Evolutionary conservation across 768 basidiomycete species (phyloP).

Genomic region (Cantharellus anzutake): DNA sequence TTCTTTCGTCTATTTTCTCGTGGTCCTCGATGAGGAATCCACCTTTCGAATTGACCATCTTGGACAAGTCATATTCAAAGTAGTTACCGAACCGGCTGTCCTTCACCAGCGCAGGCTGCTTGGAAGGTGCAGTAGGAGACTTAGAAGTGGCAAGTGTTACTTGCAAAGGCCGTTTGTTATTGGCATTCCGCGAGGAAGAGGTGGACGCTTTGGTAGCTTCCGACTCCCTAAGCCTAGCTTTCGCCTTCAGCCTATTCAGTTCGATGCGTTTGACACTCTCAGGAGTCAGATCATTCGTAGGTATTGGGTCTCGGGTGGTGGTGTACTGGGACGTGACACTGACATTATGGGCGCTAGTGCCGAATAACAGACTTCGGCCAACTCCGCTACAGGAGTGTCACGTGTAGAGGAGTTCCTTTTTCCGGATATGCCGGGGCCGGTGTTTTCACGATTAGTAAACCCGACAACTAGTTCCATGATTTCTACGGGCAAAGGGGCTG

Average conservation of each 20-base stretch:
- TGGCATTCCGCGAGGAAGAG: conserved; percentile 38
- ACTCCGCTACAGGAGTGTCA: too few species aligned
- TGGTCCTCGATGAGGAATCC: conserved; percentile 87
- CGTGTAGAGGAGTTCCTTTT: too few species aligned
- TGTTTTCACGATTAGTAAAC: neutral
- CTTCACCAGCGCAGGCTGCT: conserved; percentile 30
- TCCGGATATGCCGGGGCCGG: too few species aligned
- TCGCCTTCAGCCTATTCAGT: conserved; percentile 65
- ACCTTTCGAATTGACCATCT: conserved; percentile 93
- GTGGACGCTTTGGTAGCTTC: conserved; percentile 27
- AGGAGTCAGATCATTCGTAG: conserved; percentile 27
- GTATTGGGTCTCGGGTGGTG: neutral
- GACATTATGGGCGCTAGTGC: neutral
- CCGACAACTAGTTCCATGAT: neutral
- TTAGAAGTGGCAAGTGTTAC: conserved; percentile 36
- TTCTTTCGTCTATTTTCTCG: conserved; percentile 64
- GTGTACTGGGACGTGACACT: neutral
- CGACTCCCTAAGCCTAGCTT: conserved; percentile 48
- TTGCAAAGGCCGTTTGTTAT: conserved; percentile 55
- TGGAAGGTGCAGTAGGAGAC: conserved; percentile 31
- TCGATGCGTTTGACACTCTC: conserved; percentile 58
- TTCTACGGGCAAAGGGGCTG: too few species aligned
- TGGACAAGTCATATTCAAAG: conserved; percentile 92
- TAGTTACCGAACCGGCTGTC: conserved; percentile 75
- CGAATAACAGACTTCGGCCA: neutral